Evolutionary conservation across 768 basidiomycete species (phyloP), one percentile per base, ranked within the genome.

Genomic region (Podaxis carcinomalis): DNA sequence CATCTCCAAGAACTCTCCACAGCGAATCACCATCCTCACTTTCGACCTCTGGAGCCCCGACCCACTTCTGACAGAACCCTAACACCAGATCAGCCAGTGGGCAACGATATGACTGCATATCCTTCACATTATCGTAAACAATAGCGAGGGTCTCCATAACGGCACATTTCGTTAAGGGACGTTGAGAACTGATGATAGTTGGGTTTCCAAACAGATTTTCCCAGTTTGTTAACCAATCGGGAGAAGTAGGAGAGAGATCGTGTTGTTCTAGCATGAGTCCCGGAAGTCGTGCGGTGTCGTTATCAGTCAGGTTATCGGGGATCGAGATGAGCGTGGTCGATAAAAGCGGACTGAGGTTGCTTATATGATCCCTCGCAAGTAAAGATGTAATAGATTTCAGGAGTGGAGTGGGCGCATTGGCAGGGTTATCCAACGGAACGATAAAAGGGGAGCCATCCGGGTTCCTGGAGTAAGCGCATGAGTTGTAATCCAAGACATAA

Each of bases 141-240:
- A 69, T 70, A 57, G 84, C 77, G 36, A 92, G 73, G 1, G 82
- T 76, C 19, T 80, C 76, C 77, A 90, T 81, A 55, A 86, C 75
- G 16, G 83, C 81, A 39, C 75, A 67, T 21, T 87, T 76, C 2
- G 90, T 88, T 16, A 78, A 62, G 0, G 85, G 83, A 14, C 84
- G 70, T n/a, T 68, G 62, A 2, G 70, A 64, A 56, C 75, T 73
- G 62, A 84, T 68, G 19, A 85, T 71, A 0, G 72, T 74, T 14
- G 78, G 69, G 62, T 84, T 84, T n/a, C 72, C 73, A 13, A 90
- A 69, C 5, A 91, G 73, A 39, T 66, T 77, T 39, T 76, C 70
- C 90, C 90, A 92, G 67, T 87, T 86, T 16, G 73, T 73, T 27
- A 92, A 70, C 90, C 90, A 93, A 4, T 84, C 80, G 0, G 86